A percentile compares a stretch with the other conserved stretches of the same genome.
Conservation (phyloP, 1,284 basidiomycete species). For the Malassezia japonica region DNA sequence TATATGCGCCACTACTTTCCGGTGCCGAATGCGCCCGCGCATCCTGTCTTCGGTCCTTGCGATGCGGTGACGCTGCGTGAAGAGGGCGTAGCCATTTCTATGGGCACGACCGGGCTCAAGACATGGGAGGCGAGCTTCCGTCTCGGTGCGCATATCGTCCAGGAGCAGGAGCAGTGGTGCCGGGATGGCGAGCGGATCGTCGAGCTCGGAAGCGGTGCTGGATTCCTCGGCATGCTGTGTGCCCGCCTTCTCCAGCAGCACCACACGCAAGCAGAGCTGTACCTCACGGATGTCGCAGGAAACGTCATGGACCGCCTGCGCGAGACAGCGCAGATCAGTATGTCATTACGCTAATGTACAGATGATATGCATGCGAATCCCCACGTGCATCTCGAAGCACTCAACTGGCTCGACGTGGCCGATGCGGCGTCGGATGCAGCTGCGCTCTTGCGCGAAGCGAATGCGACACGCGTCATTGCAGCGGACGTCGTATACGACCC, state of each 20-base stretch:
- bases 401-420: slow-evolving; percentile 17
- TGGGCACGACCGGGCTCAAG: slow-evolving; percentile 22
- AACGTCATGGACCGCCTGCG: slow-evolving; percentile 14
- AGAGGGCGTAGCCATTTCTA: slow-evolving; percentile 19
- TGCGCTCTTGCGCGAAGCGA: not conserved
- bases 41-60: slow-evolving; percentile 5
- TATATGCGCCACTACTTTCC: slow-evolving; percentile 7
- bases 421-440: not conserved
- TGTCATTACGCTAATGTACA: slow-evolving; percentile 5
- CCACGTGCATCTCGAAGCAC: slow-evolving; percentile 1
- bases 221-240: slow-evolving; percentile 19
- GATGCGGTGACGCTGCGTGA: slow-evolving; percentile 13
- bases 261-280: not conserved
- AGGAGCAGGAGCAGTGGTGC: not conserved
- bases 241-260: not conserved
- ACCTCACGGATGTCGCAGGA: slow-evolving; percentile 20
- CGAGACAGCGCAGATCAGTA: slow-evolving; percentile 13
- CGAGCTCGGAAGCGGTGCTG: slow-evolving; percentile 25
- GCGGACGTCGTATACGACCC: slow-evolving; percentile 26
- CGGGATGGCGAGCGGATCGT: slow-evolving; percentile 7
- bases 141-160: slow-evolving; percentile 18
- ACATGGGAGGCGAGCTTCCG: slow-evolving; percentile 23
- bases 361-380: not conserved
- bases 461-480: slow-evolving; percentile 15
- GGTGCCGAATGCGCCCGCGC: not conserved